A percentile compares a stretch with the other conserved stretches of the same genome.
Conservation (phyloP, 2,329 filamentous ascomycete species). For the Botrytis squamosa region DNA sequence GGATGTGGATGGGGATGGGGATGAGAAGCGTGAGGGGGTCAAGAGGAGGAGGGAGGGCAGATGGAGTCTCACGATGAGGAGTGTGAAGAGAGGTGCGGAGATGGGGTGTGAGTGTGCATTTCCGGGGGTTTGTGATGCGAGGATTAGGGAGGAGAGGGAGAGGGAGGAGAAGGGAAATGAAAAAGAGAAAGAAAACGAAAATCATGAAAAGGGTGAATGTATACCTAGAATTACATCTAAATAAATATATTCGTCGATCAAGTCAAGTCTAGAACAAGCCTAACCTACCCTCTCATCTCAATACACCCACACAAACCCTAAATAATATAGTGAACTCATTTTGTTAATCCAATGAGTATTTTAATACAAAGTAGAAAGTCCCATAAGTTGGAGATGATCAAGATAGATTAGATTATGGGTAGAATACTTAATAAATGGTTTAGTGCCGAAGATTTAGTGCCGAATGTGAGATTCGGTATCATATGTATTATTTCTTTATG, state of each 20-base stretch:
- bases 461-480: no score
- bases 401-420: no score
- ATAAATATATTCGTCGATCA: not conserved
- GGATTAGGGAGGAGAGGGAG: constrained; percentile 21
- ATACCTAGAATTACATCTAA: not conserved
- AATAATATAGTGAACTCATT: no score
- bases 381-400: no score
- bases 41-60: constrained; percentile 19
- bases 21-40: not conserved
- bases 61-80: constrained; percentile 25
- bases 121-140: constrained; percentile 24
- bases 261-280: not conserved
- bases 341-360: not conserved
- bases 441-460: no score
- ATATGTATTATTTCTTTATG: no score
- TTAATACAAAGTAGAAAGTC: not conserved
- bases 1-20: not conserved
- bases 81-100: constrained; percentile 14
- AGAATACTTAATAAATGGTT: no score
- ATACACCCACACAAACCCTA: not conserved
- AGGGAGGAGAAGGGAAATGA: constrained; percentile 13
- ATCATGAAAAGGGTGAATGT: fast-evolving
- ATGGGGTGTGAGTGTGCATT: constrained; percentile 19
- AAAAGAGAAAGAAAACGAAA: not conserved
- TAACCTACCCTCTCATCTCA: not conserved